phyloP scores from a whole-genome alignment of 495 filamentous ascomycete species.

The Annulohypoxylon nitens region DNA sequence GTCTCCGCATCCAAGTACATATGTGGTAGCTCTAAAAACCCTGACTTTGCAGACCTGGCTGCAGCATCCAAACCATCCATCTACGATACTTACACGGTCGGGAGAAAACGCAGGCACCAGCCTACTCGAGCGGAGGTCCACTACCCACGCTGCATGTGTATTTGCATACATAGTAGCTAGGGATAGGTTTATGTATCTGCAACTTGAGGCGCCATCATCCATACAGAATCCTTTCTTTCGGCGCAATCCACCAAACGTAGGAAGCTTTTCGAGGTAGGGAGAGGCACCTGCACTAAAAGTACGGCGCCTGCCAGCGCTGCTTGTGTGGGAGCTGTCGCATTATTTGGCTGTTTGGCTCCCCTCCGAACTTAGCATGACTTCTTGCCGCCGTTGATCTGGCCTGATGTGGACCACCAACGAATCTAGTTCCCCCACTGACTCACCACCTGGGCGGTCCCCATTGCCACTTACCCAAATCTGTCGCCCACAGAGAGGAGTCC shows the following conservation, averaged over 20 bases:
- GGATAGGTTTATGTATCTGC: slow-evolving; percentile 32
- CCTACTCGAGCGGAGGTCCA: slow-evolving; percentile 32
- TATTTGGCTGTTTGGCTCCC: slow-evolving; percentile 23
- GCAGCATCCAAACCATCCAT: slow-evolving; percentile 38
- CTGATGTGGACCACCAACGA: slow-evolving; percentile 40
- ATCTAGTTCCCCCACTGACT: slow-evolving; percentile 40
- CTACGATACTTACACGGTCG: slow-evolving; percentile 26
- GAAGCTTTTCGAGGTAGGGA: slow-evolving; percentile 26
- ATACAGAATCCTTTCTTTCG: slow-evolving; percentile 32
- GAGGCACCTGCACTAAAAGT: slow-evolving; percentile 20
- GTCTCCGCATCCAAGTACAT: slow-evolving; percentile 42
- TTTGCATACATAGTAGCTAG: slow-evolving; percentile 28
- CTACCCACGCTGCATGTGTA: slow-evolving; percentile 39
- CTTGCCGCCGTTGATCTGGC: slow-evolving; percentile 37
- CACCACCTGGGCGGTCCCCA: slow-evolving; percentile 20
- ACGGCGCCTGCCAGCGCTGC: slow-evolving; percentile 31
- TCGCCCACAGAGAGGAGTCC: slow-evolving; percentile 33
- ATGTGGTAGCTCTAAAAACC: slow-evolving; percentile 38
- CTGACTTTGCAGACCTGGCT: slow-evolving; percentile 34
- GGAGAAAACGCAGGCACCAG: slow-evolving; percentile 38
- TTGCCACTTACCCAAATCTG: slow-evolving; percentile 44
- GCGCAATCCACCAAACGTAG: slow-evolving; percentile 34
- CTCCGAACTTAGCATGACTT: slow-evolving; percentile 35
- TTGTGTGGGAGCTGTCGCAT: slow-evolving; percentile 32
- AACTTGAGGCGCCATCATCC: slow-evolving; percentile 25